phyloP scores from a whole-genome alignment of 2,329 filamentous ascomycete genomes.

The Verticillium isaacii region DNA sequence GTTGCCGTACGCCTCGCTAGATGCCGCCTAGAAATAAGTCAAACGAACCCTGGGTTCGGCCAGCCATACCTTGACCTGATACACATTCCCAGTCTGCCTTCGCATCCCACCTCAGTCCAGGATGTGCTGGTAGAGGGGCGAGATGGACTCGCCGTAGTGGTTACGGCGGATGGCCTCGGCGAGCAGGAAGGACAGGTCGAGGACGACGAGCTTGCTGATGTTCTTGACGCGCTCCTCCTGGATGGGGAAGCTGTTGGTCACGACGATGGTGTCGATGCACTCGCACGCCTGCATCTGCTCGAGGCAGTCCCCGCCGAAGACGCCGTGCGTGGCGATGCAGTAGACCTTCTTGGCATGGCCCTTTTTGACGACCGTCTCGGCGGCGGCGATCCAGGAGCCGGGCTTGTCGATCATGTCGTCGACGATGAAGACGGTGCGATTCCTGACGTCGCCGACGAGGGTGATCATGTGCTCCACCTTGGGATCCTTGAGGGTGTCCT shows the following conservation, averaged over 20 bases:
- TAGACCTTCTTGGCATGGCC: conserved; percentile 91
- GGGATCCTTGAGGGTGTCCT: conserved; percentile 77
- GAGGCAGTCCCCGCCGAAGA: conserved; percentile 87
- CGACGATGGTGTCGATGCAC: conserved; percentile 89
- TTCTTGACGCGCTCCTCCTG: conserved; percentile 64
- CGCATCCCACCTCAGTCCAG: conserved; percentile 36
- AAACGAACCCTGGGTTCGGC: neutral
- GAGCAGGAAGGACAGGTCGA: conserved; percentile 84
- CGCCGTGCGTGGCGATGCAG: conserved; percentile 93
- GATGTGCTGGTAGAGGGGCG: conserved; percentile 63
- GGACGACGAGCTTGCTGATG: conserved; percentile 78
- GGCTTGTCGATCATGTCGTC: conserved; percentile 99
- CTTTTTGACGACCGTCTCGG: conserved; percentile 91
- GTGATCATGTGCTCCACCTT: conserved; percentile 93
- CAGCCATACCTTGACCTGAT: neutral
- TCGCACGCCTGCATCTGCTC: conserved; percentile 88
- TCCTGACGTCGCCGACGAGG: conserved; percentile 88
- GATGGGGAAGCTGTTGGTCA: conserved; percentile 97
- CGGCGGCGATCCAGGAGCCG: conserved; percentile 93
- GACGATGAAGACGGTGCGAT: conserved; percentile 86
- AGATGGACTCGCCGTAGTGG: conserved; percentile 88
- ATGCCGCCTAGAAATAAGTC: conserved; percentile 1
- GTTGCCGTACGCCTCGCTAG: conserved; percentile 31
- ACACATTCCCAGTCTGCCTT: neutral
- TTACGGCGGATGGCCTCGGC: conserved; percentile 93